Evolutionary conservation across 805 yeast genomes (phyloP).

Genomic region (Diddensiella caesifluorescens): DNA sequence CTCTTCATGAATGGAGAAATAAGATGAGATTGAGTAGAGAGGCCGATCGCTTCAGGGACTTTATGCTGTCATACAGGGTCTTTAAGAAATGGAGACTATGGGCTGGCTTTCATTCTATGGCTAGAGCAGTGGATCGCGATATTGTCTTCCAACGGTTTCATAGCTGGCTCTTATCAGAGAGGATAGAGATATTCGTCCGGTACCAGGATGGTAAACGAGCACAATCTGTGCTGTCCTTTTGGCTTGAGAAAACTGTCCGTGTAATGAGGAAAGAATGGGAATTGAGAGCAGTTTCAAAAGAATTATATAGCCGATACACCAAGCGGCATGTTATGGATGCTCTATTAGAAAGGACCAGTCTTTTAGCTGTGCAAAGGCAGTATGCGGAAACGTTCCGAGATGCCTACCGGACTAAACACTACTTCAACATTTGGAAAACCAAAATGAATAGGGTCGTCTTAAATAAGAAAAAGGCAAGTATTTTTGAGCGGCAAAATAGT

Average conservation of each 20-base stretch:
- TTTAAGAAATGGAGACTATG: conserved; percentile 15
- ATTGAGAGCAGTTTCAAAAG: too few species aligned
- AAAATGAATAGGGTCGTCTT: too few species aligned
- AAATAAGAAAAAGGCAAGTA: too few species aligned
- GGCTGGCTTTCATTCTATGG: not conserved
- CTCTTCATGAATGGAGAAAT: conserved; percentile 5
- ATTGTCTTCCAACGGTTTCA: conserved; percentile 6
- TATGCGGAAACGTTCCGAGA: too few species aligned
- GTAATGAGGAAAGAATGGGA: conserved; percentile 1
- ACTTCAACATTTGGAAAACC: too few species aligned
- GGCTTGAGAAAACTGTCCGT: conserved; percentile 8
- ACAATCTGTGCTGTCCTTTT: conserved; percentile 1
- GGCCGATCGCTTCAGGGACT: conserved; percentile 15
- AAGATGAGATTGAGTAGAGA: conserved; percentile 8
- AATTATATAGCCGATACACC: too few species aligned
- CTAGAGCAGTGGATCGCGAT: not conserved
- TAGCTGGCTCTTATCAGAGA: conserved; percentile 13
- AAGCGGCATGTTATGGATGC: too few species aligned
- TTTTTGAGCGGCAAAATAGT: too few species aligned
- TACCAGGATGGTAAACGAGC: conserved; percentile 1
- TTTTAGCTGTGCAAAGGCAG: too few species aligned
- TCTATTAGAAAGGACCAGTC: too few species aligned
- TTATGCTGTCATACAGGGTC: conserved; percentile 11
- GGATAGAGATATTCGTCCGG: conserved; percentile 5
- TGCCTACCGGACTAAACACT: too few species aligned